A percentile compares a stretch with the other conserved stretches of the same genome.
Conservation (phyloP, 306 rosid genomes). For the Mimosa bimucronata region DNA sequence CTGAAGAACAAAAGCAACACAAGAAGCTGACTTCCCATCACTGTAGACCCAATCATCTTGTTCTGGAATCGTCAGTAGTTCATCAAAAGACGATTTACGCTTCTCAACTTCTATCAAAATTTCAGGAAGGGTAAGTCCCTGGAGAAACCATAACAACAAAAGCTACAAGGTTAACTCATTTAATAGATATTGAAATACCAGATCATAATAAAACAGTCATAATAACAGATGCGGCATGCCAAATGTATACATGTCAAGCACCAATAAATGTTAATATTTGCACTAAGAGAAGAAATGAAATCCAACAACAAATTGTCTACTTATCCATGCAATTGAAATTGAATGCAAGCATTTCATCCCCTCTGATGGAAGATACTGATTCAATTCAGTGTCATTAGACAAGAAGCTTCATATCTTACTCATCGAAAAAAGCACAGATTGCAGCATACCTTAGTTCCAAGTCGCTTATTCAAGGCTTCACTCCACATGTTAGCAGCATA, state of each 20-base stretch:
- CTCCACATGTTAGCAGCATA: constrained; percentile 97
- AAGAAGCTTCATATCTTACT: constrained; percentile 18
- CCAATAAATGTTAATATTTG: neutral
- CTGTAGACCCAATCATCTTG: constrained; percentile 88
- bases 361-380: constrained; percentile 6
- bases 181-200: constrained; percentile 17
- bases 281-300: neutral
- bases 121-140: constrained; percentile 85
- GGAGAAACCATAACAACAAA: constrained; percentile 43
- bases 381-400: constrained; percentile 20
- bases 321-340: neutral
- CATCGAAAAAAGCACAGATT: constrained; percentile 5
- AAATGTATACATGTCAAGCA: neutral
- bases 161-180: constrained; percentile 22
- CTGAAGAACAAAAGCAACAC: constrained; percentile 87
- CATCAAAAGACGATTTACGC: constrained; percentile 83
- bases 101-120: constrained; percentile 83
- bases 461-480: constrained; percentile 95
- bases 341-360: constrained; percentile 35
- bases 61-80: constrained; percentile 86
- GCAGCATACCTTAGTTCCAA: constrained; percentile 74
- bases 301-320: constrained; percentile 10
- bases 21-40: constrained; percentile 93
- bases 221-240: constrained; percentile 14
- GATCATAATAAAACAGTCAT: constrained; percentile 16